Conservation (phyloP, 106 monocot genomes). For the Allium sativum region DNA sequence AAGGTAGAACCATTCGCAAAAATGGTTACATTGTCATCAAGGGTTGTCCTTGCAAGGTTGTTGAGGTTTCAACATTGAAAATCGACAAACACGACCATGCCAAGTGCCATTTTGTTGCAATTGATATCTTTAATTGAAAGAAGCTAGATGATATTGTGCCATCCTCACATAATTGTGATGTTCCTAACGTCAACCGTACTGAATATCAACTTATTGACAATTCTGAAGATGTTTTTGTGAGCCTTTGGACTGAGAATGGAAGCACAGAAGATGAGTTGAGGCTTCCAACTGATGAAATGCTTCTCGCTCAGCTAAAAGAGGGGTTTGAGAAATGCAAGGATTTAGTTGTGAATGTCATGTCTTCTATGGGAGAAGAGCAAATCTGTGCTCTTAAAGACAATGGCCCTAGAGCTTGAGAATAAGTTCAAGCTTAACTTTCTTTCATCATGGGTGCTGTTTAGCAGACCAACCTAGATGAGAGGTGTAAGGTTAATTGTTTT, state of each 20-base stretch:
- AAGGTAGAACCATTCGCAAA: too few relatives aligned
- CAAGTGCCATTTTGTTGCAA: constrained; percentile 29
- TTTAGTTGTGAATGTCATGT: too few relatives aligned
- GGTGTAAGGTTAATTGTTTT: too few relatives aligned
- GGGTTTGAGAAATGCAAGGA: too few relatives aligned
- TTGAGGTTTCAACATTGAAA: constrained; percentile 26
- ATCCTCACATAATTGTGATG: constrained; percentile 15
- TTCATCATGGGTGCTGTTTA: too few relatives aligned
- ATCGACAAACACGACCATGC: constrained; percentile 31
- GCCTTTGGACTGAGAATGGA: constrained; percentile 19
- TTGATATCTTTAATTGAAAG: constrained; percentile 23
- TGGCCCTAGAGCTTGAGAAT: too few relatives aligned
- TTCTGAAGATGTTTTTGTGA: constrained; percentile 13
- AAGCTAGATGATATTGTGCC: constrained; percentile 37
- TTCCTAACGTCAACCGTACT: constrained; percentile 12
- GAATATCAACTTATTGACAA: constrained; percentile 13
- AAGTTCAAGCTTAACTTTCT: too few relatives aligned
- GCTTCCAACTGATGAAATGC: constrained; percentile 20
- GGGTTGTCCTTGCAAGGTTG: too few relatives aligned
- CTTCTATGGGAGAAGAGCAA: too few relatives aligned
- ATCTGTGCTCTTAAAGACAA: too few relatives aligned
- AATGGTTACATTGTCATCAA: too few relatives aligned
- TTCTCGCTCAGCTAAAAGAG: constrained; percentile 15
- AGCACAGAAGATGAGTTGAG: constrained; percentile 18
- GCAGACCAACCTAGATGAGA: too few relatives aligned